These are phyloP conservation scores for Alternaria dauci DNA, from an alignment of 2,329 filamentous ascomycete genomes.

Conservation along the genomic window DNA sequence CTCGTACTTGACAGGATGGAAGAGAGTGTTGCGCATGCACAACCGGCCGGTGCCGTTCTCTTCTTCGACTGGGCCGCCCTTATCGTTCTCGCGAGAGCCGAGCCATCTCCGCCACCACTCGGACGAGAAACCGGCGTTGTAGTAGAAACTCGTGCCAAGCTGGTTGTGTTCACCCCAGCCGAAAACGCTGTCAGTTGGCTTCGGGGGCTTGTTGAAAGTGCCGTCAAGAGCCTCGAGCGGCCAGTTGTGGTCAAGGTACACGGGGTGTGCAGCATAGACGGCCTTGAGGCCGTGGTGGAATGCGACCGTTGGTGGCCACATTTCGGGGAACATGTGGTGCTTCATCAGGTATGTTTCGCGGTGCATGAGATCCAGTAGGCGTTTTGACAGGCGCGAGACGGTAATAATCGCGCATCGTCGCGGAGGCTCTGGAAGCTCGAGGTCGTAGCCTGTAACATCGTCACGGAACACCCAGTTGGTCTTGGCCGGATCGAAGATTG, in stretches of 20 bases:
- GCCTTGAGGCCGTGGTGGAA: conserved; percentile 82
- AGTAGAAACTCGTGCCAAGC: conserved; percentile 61
- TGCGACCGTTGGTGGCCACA: conserved; percentile 77
- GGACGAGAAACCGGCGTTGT: conserved; percentile 59
- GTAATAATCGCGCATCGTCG: conserved; percentile 81
- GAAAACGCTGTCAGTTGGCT: conserved; percentile 57
- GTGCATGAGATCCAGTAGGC: conserved; percentile 78
- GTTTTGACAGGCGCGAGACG: conserved; percentile 75
- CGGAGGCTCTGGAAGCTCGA: conserved; percentile 65
- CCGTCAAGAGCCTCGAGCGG: conserved; percentile 57
- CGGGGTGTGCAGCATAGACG: conserved; percentile 78
- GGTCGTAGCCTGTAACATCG: conserved; percentile 73
- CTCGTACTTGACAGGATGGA: conserved; percentile 61
- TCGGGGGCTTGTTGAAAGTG: conserved; percentile 59
- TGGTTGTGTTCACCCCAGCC: conserved; percentile 63
- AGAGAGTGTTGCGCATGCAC: conserved; percentile 56
- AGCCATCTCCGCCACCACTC: conserved; percentile 61
- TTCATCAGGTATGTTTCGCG: conserved; percentile 76
- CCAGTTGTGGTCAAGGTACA: conserved; percentile 82
- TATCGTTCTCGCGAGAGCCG: conserved; percentile 57
- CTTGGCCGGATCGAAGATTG: conserved; percentile 77
- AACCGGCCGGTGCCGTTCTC: conserved; percentile 57
- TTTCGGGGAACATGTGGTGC: conserved; percentile 78
- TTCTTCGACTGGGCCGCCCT: conserved; percentile 53
- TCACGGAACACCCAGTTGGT: conserved; percentile 77